Evolutionary conservation across 768 basidiomycete genomes (phyloP), one percentile per base, ranked within the genome.

Genomic region (Filobasidium wieringae): DNA sequence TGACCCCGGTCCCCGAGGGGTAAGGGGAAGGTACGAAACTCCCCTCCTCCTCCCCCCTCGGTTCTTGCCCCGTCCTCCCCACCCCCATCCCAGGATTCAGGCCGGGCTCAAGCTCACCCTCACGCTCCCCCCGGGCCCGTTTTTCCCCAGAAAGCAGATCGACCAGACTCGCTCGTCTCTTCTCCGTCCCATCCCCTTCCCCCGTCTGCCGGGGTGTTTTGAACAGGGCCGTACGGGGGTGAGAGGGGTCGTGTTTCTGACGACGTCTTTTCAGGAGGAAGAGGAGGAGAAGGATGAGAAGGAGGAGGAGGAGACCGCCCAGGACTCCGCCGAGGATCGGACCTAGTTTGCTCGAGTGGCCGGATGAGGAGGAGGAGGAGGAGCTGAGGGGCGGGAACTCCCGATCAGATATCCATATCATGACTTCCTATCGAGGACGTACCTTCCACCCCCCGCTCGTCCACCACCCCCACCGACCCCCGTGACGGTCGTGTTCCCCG

Each of bases 251-350:
- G 5, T 64, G 40, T 11, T 57, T 56, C 22, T 63, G 61, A 26
- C 64, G 53, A 26, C 68, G 63, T 26, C 73, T 57, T 7, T 63
- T 24, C 59, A 71, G 72, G 64, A 63, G 72, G 59, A 70, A 68
- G 4, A 67, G 58, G 22, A 75, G 59, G 4, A 76, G n/a, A 7
- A 56, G 66, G 27, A 76, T 66, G 15, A 75, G 60, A 33, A 72
- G 51, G 12, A 75, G 60, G 29, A 67, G 69, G 5, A 67, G 69
- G 19, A 75, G 66, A 17, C 74, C 66, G 2, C 75, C 76, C 2
- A 76, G 64, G 0, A 64, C 64, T 1, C 73, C 71, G 0, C 74
- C 75, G 1, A 73, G 67, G 4, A 73, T 71, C 0, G 72, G 68
- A 17, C 70, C 72, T 0, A 59, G 62, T 19, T 62, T 55, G n/a